Evolutionary conservation across 495 filamentous ascomycete species (phyloP).

Genomic region (Xeromyces bisporus): DNA sequence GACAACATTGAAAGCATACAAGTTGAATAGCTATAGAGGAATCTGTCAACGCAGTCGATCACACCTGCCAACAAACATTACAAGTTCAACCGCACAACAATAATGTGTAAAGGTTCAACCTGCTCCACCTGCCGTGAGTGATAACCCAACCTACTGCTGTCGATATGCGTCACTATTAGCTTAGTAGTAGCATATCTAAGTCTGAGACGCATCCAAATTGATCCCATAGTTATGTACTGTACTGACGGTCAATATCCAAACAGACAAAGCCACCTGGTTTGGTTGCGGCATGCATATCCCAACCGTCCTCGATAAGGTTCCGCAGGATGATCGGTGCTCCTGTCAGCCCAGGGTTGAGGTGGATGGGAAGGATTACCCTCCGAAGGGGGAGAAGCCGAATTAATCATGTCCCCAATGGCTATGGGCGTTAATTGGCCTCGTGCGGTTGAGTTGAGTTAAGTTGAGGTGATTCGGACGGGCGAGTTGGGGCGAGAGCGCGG

Average conservation of each 20-base stretch:
- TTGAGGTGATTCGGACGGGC: too few species aligned
- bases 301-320: slow-evolving; percentile 44
- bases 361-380: slow-evolving; percentile 46
- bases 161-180: too few species aligned
- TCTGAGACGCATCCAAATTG: neutral
- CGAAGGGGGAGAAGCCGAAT: slow-evolving; percentile 34
- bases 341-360: slow-evolving; percentile 44
- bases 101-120: slow-evolving; percentile 33
- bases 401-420: too few species aligned
- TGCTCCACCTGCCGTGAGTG: slow-evolving; percentile 34
- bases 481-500: too few species aligned
- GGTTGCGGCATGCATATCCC: slow-evolving; percentile 58
- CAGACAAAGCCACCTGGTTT: slow-evolving; percentile 52
- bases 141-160: too few species aligned
- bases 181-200: too few species aligned
- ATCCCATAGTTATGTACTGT: neutral
- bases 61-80: neutral
- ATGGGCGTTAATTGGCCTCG: too few species aligned
- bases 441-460: too few species aligned
- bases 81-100: too few species aligned
- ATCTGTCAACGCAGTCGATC: too few species aligned
- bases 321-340: slow-evolving; percentile 42
- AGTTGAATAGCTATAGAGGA: too few species aligned
- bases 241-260: neutral
- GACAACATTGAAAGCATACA: too few species aligned